These are phyloP conservation scores for Bothriochloa decipiens DNA, from an alignment of 176 grass and related monocot species.

Conservation along the genomic window DNA sequence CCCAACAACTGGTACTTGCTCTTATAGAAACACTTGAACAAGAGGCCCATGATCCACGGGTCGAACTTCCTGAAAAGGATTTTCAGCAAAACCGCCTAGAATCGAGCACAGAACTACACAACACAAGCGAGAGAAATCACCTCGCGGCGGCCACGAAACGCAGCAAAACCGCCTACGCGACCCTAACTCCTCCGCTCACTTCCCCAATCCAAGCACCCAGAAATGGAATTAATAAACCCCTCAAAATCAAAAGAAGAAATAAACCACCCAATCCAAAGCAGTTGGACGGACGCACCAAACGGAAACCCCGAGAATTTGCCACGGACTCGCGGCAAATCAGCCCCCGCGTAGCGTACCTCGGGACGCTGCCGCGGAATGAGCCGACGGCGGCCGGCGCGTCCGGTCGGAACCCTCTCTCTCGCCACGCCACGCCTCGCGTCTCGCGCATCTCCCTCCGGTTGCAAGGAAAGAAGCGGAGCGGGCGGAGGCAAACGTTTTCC, in stretches of 20 bases:
- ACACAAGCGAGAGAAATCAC: not conserved
- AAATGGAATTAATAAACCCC: not conserved
- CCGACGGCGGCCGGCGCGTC: not conserved
- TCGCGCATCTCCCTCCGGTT: not conserved
- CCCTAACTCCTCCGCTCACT: not conserved
- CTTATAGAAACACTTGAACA: not conserved
- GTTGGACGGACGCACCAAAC: not conserved
- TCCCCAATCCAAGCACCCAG: not conserved
- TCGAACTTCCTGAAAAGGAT: not conserved
- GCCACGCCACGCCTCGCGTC: not conserved
- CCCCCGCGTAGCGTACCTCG: not conserved
- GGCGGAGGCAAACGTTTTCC: not conserved
- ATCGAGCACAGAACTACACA: not conserved
- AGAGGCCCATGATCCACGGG: not conserved
- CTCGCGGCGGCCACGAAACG: not conserved
- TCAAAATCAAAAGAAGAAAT: too few relatives aligned
- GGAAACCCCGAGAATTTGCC: too few relatives aligned
- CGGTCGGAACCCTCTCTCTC: not conserved
- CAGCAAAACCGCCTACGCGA: not conserved
- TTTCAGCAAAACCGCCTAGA: not conserved
- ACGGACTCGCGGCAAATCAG: not conserved
- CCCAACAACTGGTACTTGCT: not conserved
- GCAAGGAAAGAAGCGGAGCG: not conserved
- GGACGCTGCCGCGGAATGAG: not conserved
- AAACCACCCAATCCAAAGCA: slow-evolving; percentile 10